phyloP scores from a whole-genome alignment of 495 filamentous ascomycete genomes.

The Penicillium cinerascens region DNA sequence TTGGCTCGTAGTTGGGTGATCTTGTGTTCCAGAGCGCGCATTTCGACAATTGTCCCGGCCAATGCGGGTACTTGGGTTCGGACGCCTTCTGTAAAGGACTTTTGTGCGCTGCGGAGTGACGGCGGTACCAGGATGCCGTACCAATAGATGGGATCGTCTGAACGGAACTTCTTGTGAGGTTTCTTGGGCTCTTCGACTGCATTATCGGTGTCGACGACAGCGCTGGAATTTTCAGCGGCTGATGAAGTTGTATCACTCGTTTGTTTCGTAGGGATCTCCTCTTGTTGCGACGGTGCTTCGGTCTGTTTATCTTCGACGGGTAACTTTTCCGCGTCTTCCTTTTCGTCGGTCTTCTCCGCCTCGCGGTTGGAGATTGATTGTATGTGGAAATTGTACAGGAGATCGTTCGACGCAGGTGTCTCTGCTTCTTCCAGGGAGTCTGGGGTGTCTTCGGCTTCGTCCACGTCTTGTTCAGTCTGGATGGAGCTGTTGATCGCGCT shows the following conservation, averaged over 20 bases:
- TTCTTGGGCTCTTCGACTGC: constrained; percentile 7
- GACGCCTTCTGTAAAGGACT: constrained; percentile 40
- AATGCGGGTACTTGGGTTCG: constrained; percentile 33
- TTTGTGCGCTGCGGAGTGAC: constrained; percentile 59
- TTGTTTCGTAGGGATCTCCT: not conserved
- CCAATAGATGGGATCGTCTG: constrained; percentile 61
- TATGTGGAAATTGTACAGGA: constrained; percentile 15
- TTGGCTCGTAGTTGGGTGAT: constrained; percentile 53
- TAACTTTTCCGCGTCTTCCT: constrained; percentile 4
- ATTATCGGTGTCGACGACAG: not conserved
- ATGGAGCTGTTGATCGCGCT: constrained; percentile 19
- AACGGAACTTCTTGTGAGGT: constrained; percentile 25
- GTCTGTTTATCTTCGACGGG: not conserved
- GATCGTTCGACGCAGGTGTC: not conserved
- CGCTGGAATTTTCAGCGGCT: not conserved
- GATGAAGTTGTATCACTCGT: not conserved
- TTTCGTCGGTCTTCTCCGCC: constrained; percentile 10
- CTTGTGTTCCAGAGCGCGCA: constrained; percentile 63
- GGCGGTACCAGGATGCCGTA: constrained; percentile 64
- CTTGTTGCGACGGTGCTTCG: not conserved
- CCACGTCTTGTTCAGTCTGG: constrained; percentile 5
- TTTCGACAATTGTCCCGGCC: constrained; percentile 59
- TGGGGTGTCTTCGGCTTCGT: not conserved
- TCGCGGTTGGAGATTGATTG: not conserved
- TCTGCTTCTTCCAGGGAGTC: not conserved